Evolutionary conservation across 371 early-diverging fungal genomes (phyloP).

Genomic region (Mucor ambiguus): DNA sequence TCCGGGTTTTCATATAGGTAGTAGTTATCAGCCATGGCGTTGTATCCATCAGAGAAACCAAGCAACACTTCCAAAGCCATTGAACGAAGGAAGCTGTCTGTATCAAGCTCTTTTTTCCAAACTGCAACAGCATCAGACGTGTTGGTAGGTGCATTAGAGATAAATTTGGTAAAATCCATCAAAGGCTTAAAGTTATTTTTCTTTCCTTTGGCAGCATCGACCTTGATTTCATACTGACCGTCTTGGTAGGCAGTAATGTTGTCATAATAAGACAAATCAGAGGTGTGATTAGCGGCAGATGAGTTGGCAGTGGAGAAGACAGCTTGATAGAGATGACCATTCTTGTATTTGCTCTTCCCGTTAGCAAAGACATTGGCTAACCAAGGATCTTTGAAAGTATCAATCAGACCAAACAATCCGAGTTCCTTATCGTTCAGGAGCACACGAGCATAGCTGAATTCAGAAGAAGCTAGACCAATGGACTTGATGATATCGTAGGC

Average conservation of each 20-base stretch:
- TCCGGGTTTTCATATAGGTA: slow-evolving; percentile 30
- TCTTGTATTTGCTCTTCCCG: slow-evolving; percentile 28
- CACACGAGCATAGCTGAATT: slow-evolving; percentile 32
- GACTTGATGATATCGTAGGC: slow-evolving; percentile 47
- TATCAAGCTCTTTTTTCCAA: slow-evolving; percentile 34
- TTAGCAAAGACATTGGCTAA: slow-evolving; percentile 30
- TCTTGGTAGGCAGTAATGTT: slow-evolving; percentile 19
- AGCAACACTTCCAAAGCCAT: slow-evolving; percentile 37
- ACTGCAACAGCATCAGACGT: slow-evolving; percentile 4
- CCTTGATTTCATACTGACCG: slow-evolving; percentile 31
- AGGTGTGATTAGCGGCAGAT: background rate
- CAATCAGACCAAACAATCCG: slow-evolving; percentile 44
- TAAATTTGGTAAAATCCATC: slow-evolving; percentile 35
- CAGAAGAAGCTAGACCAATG: slow-evolving; percentile 45
- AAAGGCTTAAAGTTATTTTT: slow-evolving; percentile 13
- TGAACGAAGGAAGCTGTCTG: slow-evolving; percentile 31
- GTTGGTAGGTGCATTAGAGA: slow-evolving; percentile 16
- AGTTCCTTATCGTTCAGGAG: slow-evolving; percentile 31
- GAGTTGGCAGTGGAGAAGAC: slow-evolving; percentile 5
- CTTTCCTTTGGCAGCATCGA: slow-evolving; percentile 5
- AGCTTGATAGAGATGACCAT: slow-evolving; percentile 42
- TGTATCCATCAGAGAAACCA: slow-evolving; percentile 35
- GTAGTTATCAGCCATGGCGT: slow-evolving; percentile 27
- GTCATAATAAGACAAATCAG: slow-evolving; percentile 29
- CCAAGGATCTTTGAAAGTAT: slow-evolving; percentile 43